Percentiles rank a stretch among this genome's conserved stretches.
These are phyloP conservation scores for Pseudotulostoma volvatum DNA, from an alignment of 495 filamentous ascomycete species.

Conservation along the genomic window DNA sequence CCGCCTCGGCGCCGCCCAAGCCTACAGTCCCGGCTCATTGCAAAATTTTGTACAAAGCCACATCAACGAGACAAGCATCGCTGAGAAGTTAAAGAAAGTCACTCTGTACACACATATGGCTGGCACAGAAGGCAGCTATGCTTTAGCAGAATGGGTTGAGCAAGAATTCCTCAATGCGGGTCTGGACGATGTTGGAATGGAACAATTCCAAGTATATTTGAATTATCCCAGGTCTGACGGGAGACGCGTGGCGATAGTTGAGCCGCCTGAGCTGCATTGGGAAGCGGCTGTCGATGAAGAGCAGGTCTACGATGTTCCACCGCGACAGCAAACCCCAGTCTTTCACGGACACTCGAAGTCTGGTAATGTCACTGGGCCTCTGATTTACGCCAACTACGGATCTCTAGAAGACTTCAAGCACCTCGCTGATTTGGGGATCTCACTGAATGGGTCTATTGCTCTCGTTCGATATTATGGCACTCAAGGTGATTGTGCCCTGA, in stretches of 20 bases:
- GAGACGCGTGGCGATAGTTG: conserved; percentile 65
- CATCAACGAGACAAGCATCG: conserved; percentile 51
- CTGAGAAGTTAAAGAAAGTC: conserved; percentile 51
- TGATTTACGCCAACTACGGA: conserved; percentile 90
- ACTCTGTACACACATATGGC: conserved; percentile 74
- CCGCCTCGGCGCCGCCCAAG: conserved; percentile 25
- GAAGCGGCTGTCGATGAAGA: conserved; percentile 74
- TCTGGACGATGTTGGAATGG: conserved; percentile 54
- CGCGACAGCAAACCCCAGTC: conserved; percentile 44
- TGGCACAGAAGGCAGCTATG: conserved; percentile 76
- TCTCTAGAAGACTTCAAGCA: conserved; percentile 63
- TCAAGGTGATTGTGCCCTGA: conserved; percentile 53
- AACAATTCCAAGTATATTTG: conserved; percentile 74
- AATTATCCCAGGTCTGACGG: conserved; percentile 74
- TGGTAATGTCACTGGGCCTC: conserved; percentile 77
- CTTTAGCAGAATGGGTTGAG: conserved; percentile 67
- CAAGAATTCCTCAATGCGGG: conserved; percentile 48
- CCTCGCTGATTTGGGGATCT: conserved; percentile 52
- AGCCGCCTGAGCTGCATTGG: conserved; percentile 54
- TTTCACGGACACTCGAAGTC: conserved; percentile 86
- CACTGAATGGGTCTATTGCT: conserved; percentile 63
- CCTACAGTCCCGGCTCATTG: conserved; percentile 42
- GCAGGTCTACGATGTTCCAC: conserved; percentile 31
- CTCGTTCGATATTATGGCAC: conserved; percentile 68
- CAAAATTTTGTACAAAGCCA: conserved; percentile 52